Evolutionary conservation across 495 filamentous ascomycete genomes (phyloP).

Genomic region (Immersiella caudata): DNA sequence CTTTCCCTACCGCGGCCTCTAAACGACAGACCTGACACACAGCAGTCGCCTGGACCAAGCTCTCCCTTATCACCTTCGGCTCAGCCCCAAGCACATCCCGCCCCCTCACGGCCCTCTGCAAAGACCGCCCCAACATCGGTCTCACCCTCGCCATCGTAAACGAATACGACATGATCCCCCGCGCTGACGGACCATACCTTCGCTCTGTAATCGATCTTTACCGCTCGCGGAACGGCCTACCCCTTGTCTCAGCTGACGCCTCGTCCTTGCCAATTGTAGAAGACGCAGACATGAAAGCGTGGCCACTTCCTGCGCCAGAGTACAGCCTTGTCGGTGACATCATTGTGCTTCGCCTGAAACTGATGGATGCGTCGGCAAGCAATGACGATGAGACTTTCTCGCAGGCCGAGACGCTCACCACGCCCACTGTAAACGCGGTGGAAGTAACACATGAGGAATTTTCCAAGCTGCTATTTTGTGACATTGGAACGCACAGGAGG

Average conservation of each 20-base stretch:
- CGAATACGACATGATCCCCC: conserved; percentile 20
- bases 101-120: conserved; percentile 5
- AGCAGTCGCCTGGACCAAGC: neutral
- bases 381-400: neutral
- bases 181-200: conserved; percentile 11
- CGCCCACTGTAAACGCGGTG: neutral
- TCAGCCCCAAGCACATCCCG: conserved; percentile 1
- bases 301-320: conserved; percentile 11
- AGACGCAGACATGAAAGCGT: neutral
- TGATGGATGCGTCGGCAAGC: neutral
- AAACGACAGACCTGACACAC: neutral
- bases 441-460: conserved; percentile 1
- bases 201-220: conserved; percentile 17
- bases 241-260: neutral
- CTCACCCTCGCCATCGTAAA: conserved; percentile 7
- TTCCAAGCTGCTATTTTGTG: conserved; percentile 15
- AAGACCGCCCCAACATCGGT: neutral
- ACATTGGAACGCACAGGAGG: conserved; percentile 11
- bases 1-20: neutral
- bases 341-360: conserved; percentile 4
- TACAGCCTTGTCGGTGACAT: conserved; percentile 15
- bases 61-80: conserved; percentile 18
- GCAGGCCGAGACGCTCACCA: neutral
- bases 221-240: conserved; percentile 11
- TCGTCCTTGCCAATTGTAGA: too few species aligned